Evolutionary conservation across 164 flowering plant species (phyloP), one percentile per base, ranked within the genome.

Genomic region (Hamamelis virginiana): DNA sequence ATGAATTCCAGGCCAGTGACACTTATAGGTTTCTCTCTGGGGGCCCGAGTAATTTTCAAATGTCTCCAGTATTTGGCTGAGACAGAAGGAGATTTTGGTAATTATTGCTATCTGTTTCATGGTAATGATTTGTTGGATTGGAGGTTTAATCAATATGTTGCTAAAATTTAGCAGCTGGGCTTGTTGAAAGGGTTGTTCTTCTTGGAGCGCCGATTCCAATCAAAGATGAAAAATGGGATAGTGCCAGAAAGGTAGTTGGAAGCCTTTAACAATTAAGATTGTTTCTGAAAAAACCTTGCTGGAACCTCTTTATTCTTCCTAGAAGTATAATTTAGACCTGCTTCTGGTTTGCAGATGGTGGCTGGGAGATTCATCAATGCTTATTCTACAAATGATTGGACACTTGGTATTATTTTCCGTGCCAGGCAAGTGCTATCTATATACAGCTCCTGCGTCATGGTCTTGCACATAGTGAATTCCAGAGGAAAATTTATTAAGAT

Each of bases 171-270:
- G 67, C 89, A 84, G 96, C 85, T 74, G 94, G 83, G 62, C 64
- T 95, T 66, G 89, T 95, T 19, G 99, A 95, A 83, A 86, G 93
- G 78, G 98, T 95, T 74, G 90, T 92, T 75, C 94, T 92, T 77
- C 93, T 95, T 76, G 99, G 99, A 66, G 93, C 99, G 74, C 99
- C 99, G n/a, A 85, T 92, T 68, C 75, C 97, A 57, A 83, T 90
- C 14, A 82, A 77, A 61, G 90, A 78, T 78, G 91, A 91, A 77
- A 86, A 86, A 47, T 95, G 99, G 99, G 91, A 80, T 75, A 81
- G 75, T 76, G 94, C 80, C 43, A 85, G 96, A 71, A 91, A 85
- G 93, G 99, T 91, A 74, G 33, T 57, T 69, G 44, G 44, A 50
- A 19, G 26, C 43, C 26, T 52, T 15, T 11, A 9, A 16, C 38